These are phyloP conservation scores for Mallotus japonicus DNA, from an alignment of 441 rosid genomes.

Conservation along the genomic window DNA sequence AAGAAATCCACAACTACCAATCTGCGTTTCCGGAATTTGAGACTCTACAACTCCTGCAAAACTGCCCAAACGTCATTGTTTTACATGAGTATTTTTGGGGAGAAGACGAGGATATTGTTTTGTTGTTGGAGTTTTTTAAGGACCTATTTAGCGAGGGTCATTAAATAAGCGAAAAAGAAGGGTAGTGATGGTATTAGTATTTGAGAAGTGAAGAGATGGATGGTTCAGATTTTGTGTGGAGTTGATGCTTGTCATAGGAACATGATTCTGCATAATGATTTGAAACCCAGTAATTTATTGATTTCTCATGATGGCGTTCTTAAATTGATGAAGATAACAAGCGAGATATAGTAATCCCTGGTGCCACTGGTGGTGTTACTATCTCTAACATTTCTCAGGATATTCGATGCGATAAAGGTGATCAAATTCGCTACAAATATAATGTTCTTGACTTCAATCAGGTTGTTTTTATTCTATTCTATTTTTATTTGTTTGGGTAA, in stretches of 20 bases:
- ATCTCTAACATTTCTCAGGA: slow-evolving; percentile 49
- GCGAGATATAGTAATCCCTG: slow-evolving; percentile 49
- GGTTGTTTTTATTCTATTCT: slow-evolving; percentile 29
- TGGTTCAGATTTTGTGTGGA: slow-evolving; percentile 79
- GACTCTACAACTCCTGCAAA: slow-evolving; percentile 66
- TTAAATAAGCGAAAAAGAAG: slow-evolving; percentile 49
- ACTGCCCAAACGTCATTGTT: slow-evolving; percentile 67
- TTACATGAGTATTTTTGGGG: slow-evolving; percentile 92
- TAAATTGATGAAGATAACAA: slow-evolving; percentile 43
- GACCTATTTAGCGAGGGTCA: slow-evolving; percentile 66
- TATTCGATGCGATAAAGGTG: slow-evolving; percentile 66
- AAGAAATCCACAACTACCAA: slow-evolving; percentile 95
- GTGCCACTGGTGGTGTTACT: slow-evolving; percentile 39
- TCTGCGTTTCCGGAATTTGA: slow-evolving; percentile 94
- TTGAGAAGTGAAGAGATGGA: slow-evolving; percentile 87
- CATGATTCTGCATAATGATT: slow-evolving; percentile 83
- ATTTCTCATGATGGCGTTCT: slow-evolving; percentile 69
- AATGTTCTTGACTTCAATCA: slow-evolving; percentile 71
- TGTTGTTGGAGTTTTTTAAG: slow-evolving; percentile 76
- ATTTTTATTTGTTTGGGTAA: too few species aligned
- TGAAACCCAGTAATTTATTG: slow-evolving; percentile 87
- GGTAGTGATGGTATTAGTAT: slow-evolving; percentile 28
- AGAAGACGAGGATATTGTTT: slow-evolving; percentile 90
- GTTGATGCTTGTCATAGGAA: slow-evolving; percentile 77
- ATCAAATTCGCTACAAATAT: slow-evolving; percentile 61